Evolutionary conservation across 1,284 basidiomycete species (phyloP), one percentile per base, ranked within the genome.

Genomic region (Uromyces viciae-fabae): DNA sequence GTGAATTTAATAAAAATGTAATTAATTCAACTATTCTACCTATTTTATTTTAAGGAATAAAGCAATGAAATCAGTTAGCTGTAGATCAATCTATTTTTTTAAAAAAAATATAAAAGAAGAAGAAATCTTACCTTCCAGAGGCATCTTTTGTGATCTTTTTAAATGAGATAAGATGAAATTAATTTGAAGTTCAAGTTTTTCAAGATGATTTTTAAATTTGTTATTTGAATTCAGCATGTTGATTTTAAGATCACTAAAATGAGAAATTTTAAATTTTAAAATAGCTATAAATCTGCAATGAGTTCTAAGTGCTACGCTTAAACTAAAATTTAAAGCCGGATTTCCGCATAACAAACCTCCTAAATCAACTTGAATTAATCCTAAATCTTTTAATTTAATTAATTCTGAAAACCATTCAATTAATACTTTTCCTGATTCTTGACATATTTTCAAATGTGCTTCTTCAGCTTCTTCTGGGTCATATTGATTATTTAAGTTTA

Each of bases 281-380:
- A 79, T 69, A 17, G 64, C 76, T 28, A 79, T 72, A 31, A 79
- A 72, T 58, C 76, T 79, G 31, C 76, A 79, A 28, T 79, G 76
- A 43, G 76, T 79, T 43, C 76, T 71, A 36, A 79, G 36, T n/a
- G 74, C 78, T 33, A 80, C 69, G 40, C 54, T 80, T 22, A 80
- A 49, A 17, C 68, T 40, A 38, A 80, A 80, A 36, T 73, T 62
- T 25, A 80, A 25, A 14, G 78, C 38, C n/a, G 78, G 54, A 74
- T 74, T 80, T 38, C 36, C 28, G 25, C 68, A 80, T 43, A 80
- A 31, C 4, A 80, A 46, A 28, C 38, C 40, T 7, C 78, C 78
- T 9, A 74, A 15, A 74, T 80, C 78, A 36, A 80, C 69, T 36
- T n/a, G 38, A 22, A 71, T 79, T 15, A 71, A 69, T 19, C 46